Base-by-base conservation (phyloP, 2,329 filamentous ascomycete genomes). In the Fusarium napiforme region DNA sequence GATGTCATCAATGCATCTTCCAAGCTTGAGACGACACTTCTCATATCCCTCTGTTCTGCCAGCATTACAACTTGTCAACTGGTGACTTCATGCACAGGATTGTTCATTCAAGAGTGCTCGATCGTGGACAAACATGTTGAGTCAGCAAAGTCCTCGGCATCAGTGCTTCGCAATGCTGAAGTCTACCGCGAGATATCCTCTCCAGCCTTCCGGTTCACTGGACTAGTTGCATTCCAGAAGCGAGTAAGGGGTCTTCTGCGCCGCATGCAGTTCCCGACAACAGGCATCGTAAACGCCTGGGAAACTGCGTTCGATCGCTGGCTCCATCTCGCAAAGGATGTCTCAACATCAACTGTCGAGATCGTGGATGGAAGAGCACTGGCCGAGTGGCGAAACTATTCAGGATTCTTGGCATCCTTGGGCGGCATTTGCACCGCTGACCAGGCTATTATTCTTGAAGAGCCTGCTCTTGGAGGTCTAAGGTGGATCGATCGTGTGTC, bases 151-250 rank as follows among this genome's bases (percentile, higher is more conserved):
- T 82, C 85, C 6, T 83, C 86, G 15, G 81, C 85, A 23, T 85
- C 88, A 1, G 81, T 91, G 19, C 83, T 91, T 50, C 87, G 89
- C 40, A 93, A 93, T 70, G 85, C 85, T 39, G 87, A 90, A 11
- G 82, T 90, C 4, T 92, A 90, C 69, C 82, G 84, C 30, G 90
- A 92, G 70, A 88, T 93, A 58, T 86, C 89, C 4, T 91, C 90
- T 3, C 88, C 86, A 46, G 87, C 86, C 3, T 93, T 92, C 76
- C 85, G 89, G 34, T 91, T 93, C 75, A 93, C 91, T 12, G 91
- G 91, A 2, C 81, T 92, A 12, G 91, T 93, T 16, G 91, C 91
- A 5, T 93, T 93, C 76, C 91, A 93, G 73, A 92, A 92, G 77
- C 86, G 91, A 45, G 85, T 91, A 37, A 86, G 91, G 49, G 85